Evolutionary conservation across 495 filamentous ascomycete species (phyloP), one percentile per base, ranked within the genome.

Genomic region (Arthonia radiata): DNA sequence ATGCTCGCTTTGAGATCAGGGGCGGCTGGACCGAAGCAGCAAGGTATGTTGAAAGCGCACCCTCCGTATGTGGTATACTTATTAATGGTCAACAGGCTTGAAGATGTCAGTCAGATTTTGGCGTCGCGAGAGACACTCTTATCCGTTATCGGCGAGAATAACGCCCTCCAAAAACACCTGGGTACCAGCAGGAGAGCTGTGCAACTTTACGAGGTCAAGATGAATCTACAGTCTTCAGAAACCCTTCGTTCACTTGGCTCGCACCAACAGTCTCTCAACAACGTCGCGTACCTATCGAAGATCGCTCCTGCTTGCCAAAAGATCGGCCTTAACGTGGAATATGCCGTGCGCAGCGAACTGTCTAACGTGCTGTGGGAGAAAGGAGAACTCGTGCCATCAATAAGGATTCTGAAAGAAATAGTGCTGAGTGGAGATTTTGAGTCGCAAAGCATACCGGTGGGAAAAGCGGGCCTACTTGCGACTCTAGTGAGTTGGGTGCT

Each of bases 361-460:
- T 80, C 86, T 5, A 75, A 76, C 35, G 79, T 90, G 22, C 52
- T 99, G 9, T 99, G 86, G 86, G 80, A 83, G 29, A 75, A 90
- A 41, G 83, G 78, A 10, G 83, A 94, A 43, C 75, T 76, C 58
- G 61, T 69, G n/a, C 61, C 81, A 2, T 90, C 89, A 1, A 90
- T 99, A 26, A 57, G 65, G 22, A 81, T 93, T 59, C 65, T 94
- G 15, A 67, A 81, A 37, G 57, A 66, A 21, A 53, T 92, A 15
- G 61, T 71, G 17, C 56, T 57, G 25, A 51, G 64, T 13, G 47
- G 54, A n/a, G 53, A 64, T 5, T 39, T 73, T 2, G 66, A 69
- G 32, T 68, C 62, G 27, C 78, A 90, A 42, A 61, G 63, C 0
- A 64, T 86, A 29, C 53, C 57, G 5, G 63, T 90, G 18, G 79